Evolutionary conservation across 2,329 filamentous ascomycete genomes (phyloP).

Genomic region (Aspergillus texensis): DNA sequence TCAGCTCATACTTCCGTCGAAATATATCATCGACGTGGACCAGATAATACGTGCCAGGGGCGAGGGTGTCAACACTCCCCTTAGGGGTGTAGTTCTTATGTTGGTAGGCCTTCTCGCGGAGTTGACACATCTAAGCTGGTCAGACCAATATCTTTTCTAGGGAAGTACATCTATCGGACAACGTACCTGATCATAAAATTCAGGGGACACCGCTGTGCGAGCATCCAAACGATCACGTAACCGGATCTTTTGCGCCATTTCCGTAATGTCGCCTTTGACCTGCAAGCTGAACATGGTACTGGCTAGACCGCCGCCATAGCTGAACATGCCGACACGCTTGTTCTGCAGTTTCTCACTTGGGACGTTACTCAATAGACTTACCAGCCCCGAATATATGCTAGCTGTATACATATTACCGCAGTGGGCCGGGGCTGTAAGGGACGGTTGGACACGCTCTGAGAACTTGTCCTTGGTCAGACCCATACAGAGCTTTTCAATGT

Average conservation of each 20-base stretch:
- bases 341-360: conserved; percentile 65
- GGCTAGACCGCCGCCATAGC: conserved; percentile 76
- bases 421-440: conserved; percentile 75
- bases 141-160: background rate
- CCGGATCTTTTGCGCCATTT: conserved; percentile 68
- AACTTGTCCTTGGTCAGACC: conserved; percentile 80
- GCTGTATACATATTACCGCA: conserved; percentile 69
- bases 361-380: conserved; percentile 64
- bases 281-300: conserved; percentile 70
- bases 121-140: conserved; percentile 67
- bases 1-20: conserved; percentile 75
- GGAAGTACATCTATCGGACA: background rate
- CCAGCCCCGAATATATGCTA: conserved; percentile 61
- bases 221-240: conserved; percentile 69
- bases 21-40: conserved; percentile 83
- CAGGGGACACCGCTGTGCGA: conserved; percentile 68
- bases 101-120: conserved; percentile 81
- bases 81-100: conserved; percentile 75
- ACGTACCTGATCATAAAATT: conserved; percentile 73
- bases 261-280: conserved; percentile 69
- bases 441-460: conserved; percentile 72
- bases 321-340: conserved; percentile 76
- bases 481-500: conserved; percentile 86
- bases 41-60: conserved; percentile 74
- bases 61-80: conserved; percentile 68